These are phyloP conservation scores for Arthroderma sp. DNA, from an alignment of 2,329 filamentous ascomycete species.

Conservation along the genomic window DNA sequence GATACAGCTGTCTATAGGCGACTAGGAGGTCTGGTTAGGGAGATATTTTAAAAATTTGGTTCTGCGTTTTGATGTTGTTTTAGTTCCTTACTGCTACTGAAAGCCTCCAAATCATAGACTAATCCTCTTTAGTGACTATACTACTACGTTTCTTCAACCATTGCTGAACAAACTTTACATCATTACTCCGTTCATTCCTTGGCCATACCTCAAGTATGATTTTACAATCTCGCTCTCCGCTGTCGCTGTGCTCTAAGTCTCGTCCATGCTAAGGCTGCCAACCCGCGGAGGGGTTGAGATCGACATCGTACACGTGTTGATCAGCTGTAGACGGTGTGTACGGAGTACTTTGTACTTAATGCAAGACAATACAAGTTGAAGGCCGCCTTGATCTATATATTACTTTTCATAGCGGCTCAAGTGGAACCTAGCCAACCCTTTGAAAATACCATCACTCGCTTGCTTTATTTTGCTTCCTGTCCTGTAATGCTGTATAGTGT, in stretches of 20 bases:
- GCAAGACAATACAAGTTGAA: neutral
- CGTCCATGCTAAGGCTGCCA: neutral
- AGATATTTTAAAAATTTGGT: too few species aligned
- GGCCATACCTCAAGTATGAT: neutral
- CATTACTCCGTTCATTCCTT: neutral
- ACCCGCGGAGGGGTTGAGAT: neutral
- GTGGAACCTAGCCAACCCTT: neutral
- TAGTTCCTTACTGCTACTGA: too few species aligned
- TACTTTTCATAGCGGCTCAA: neutral
- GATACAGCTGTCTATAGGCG: too few species aligned
- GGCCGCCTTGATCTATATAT: neutral
- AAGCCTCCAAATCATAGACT: neutral
- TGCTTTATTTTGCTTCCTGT: neutral
- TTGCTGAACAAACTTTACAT: neutral
- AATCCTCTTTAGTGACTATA: neutral
- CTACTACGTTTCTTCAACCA: neutral
- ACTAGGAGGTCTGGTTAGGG: too few species aligned
- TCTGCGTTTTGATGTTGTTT: too few species aligned
- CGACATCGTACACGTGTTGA: neutral
- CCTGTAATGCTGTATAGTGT: neutral
- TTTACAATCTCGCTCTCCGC: neutral
- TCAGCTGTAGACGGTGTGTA: neutral
- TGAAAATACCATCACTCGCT: neutral
- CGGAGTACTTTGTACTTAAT: neutral
- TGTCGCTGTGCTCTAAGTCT: neutral